phyloP scores from a whole-genome alignment of 1,284 basidiomycete species.

The Phylloboletellus chloephorus region DNA sequence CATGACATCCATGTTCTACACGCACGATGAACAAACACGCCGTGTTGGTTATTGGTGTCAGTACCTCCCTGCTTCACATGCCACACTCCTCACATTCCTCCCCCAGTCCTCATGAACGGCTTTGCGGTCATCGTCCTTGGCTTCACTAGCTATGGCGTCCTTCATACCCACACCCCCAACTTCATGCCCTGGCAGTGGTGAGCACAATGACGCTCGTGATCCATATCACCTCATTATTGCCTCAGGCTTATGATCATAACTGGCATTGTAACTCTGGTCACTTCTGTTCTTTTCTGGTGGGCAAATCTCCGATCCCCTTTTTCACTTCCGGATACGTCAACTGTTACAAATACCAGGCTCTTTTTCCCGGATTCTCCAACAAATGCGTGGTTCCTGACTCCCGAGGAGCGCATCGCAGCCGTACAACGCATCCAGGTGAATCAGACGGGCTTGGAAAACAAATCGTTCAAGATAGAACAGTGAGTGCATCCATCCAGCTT shows the following conservation, averaged over 20 bases:
- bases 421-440: constrained; percentile 63
- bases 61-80: constrained; percentile 22
- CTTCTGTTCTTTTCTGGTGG: constrained; percentile 53
- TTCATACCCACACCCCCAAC: constrained; percentile 39
- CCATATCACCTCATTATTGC: constrained; percentile 3
- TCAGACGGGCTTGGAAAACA: constrained; percentile 73
- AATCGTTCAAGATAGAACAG: constrained; percentile 74
- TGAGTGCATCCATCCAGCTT: constrained; percentile 34
- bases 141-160: constrained; percentile 48
- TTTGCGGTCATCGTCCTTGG: constrained; percentile 63
- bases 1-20: constrained; percentile 69
- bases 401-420: constrained; percentile 60
- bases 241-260: constrained; percentile 53
- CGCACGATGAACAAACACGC: constrained; percentile 65
- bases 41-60: constrained; percentile 75
- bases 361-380: constrained; percentile 74
- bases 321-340: constrained; percentile 8
- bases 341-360: constrained; percentile 39
- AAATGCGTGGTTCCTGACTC: constrained; percentile 64
- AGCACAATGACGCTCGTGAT: constrained; percentile 5
- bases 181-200: constrained; percentile 56
- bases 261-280: constrained; percentile 58
- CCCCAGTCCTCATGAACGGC: constrained; percentile 57
- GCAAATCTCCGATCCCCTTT: constrained; percentile 7
- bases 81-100: constrained; percentile 9